phyloP scores from a whole-genome alignment of 2,329 filamentous ascomycete genomes.

The Metarhizium humberi region DNA sequence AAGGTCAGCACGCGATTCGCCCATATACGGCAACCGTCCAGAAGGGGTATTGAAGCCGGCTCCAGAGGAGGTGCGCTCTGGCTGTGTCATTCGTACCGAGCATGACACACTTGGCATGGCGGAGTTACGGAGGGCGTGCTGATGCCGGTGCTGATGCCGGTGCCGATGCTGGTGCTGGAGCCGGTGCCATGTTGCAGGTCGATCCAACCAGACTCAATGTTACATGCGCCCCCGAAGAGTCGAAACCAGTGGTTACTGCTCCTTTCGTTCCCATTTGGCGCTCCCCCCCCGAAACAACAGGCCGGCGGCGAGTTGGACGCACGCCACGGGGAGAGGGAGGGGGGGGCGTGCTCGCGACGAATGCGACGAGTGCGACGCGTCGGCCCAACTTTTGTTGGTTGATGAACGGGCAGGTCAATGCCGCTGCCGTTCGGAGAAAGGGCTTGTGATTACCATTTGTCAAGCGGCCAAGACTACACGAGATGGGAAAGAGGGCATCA shows the following conservation, averaged over 20 bases:
- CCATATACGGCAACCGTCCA: not conserved
- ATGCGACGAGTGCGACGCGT: too few species aligned
- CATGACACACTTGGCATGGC: not conserved
- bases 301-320: too few species aligned
- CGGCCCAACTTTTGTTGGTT: too few species aligned
- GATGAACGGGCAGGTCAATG: too few species aligned
- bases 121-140: not conserved
- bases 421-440: too few species aligned
- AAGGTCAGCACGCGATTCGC: conserved; percentile 1
- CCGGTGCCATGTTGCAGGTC: not conserved
- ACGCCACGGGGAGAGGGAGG: too few species aligned
- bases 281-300: too few species aligned
- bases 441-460: too few species aligned
- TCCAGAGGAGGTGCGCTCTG: not conserved
- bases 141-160: not conserved
- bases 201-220: not conserved
- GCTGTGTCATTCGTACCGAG: not conserved
- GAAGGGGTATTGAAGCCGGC: not conserved
- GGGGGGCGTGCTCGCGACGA: not conserved
- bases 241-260: not conserved
- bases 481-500: too few species aligned
- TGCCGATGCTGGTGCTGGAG: too few species aligned
- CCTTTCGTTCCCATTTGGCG: too few species aligned
- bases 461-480: too few species aligned
- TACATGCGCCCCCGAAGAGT: not conserved